phyloP scores from a whole-genome alignment of 192 early-diverging fungal genomes.

The Umbelopsis sp. region DNA sequence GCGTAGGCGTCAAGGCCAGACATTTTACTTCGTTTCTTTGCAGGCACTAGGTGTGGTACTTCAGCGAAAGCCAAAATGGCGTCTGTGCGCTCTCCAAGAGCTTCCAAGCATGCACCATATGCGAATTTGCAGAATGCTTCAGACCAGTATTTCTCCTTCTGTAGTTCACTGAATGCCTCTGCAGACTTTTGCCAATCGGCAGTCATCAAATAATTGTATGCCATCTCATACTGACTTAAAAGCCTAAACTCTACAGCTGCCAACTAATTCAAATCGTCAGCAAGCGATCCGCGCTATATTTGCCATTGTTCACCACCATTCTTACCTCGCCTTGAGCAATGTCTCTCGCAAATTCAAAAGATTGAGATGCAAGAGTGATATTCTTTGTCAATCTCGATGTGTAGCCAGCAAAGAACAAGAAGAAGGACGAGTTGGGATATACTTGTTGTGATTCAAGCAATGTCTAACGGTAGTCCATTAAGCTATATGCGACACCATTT shows the following conservation, averaged over 20 bases:
- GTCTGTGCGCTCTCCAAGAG: conserved; percentile 67
- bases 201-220: conserved; percentile 49
- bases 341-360: conserved; percentile 39
- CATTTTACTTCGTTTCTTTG: conserved; percentile 43
- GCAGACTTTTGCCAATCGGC: conserved; percentile 49
- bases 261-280: conserved; percentile 7
- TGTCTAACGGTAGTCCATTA: conserved; percentile 16
- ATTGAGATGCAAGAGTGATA: conserved; percentile 36
- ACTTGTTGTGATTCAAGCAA: conserved; percentile 47
- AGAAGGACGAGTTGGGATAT: conserved; percentile 54
- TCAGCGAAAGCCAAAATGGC: conserved; percentile 67
- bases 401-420: conserved; percentile 53
- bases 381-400: conserved; percentile 41
- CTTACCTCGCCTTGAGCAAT: conserved; percentile 33
- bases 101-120: conserved; percentile 49
- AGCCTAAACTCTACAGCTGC: conserved; percentile 47
- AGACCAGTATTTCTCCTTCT: conserved; percentile 57
- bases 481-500: neutral
- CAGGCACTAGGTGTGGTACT: conserved; percentile 48
- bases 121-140: conserved; percentile 50
- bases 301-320: conserved; percentile 13
- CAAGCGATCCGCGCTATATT: conserved; percentile 21
- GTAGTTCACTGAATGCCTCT: conserved; percentile 41
- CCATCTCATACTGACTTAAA: conserved; percentile 54
- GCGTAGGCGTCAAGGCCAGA: conserved; percentile 52